Evolutionary conservation across 305 asterid species (phyloP).

Genomic region (Lippia alba): DNA sequence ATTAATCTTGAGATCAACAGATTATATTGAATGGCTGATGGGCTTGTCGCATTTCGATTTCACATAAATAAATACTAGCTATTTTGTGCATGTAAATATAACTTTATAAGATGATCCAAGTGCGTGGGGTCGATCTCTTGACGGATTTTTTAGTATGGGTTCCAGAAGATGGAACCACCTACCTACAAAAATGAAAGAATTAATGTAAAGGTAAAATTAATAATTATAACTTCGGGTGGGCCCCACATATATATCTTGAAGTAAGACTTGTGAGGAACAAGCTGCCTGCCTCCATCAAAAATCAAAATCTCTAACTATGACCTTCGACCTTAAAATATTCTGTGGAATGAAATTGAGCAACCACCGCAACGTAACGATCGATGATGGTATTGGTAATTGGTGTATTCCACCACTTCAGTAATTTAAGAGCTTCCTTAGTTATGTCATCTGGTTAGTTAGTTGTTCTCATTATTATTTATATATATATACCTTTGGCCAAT

Average conservation of each 20-base stretch:
- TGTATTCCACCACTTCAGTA: background rate
- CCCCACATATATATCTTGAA: slow-evolving; percentile 4
- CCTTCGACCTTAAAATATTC: slow-evolving; percentile 60
- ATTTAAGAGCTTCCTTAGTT: background rate
- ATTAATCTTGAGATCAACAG: slow-evolving; percentile 26
- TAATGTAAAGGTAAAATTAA: slow-evolving; percentile 27
- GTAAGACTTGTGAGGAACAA: slow-evolving; percentile 5
- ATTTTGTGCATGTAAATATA: slow-evolving; percentile 38
- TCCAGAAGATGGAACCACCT: slow-evolving; percentile 38
- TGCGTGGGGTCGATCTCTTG: slow-evolving; percentile 2
- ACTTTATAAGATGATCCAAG: slow-evolving; percentile 28
- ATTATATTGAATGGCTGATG: slow-evolving; percentile 23
- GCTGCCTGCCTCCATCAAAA: slow-evolving; percentile 36
- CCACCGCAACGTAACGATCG: slow-evolving; percentile 54
- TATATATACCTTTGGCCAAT: background rate
- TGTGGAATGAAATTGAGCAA: slow-evolving; percentile 34
- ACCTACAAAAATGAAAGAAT: slow-evolving; percentile 32
- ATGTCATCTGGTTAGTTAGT: background rate
- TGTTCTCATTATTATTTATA: slow-evolving; percentile 12
- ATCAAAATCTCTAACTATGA: slow-evolving; percentile 39
- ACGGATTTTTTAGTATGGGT: slow-evolving; percentile 6
- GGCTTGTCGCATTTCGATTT: background rate
- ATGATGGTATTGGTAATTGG: too few relatives aligned
- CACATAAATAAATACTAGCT: too few relatives aligned
- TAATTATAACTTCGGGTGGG: slow-evolving; percentile 1